Base-by-base conservation (phyloP, 1,139 yeast species). In the Taphrina confusa region DNA sequence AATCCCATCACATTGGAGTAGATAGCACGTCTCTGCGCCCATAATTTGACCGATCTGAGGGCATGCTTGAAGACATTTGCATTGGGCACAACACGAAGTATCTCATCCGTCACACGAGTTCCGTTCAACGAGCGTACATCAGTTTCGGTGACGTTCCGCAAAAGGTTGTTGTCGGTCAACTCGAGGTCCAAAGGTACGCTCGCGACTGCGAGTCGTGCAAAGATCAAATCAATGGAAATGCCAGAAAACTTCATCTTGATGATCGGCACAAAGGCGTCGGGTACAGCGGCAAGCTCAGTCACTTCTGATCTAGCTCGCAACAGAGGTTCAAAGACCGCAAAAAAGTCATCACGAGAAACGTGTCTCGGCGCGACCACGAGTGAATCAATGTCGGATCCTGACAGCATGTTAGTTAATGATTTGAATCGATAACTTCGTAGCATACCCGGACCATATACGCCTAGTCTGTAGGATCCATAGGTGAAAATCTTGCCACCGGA, bases 401-500 rank as follows among this genome's bases (percentile, higher is more conserved):
- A 8, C 8, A 18, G 18, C n/a, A 5, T 6, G 14, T 33, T 33
- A 33, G 37, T 18, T 12, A 33, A n/a, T 4, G 11, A 18, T 12
- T 6, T n/a, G 37, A n/a, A 12, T 18, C 5, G 14, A 4, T 18
- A 12, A 4, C 4, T 33, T 33, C n/a, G 6, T 33, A 6, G 22
- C 47, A 23, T 22, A 58, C 63, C 63, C 0, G 98, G 98, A 0
- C 98, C 97, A 74, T 91, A 89, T 5, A 92, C 98, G 1, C 98
- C 98, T 47, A 92, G 75, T 64, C 96, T 78, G 69, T 91, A 92
- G 0, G 97, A 91, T 0, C 99, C 99, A 73, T 82, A 92, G 0
- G 97, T 90, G 71, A 91, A 92, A 12, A 94, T 82, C 72, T 94
- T 94, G 16, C 98, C 98, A 39, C 98, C 98, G 0, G 97, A 95